Evolutionary conservation across 2,329 filamentous ascomycete genomes (phyloP).

Genomic region (Passalora sequoiae): DNA sequence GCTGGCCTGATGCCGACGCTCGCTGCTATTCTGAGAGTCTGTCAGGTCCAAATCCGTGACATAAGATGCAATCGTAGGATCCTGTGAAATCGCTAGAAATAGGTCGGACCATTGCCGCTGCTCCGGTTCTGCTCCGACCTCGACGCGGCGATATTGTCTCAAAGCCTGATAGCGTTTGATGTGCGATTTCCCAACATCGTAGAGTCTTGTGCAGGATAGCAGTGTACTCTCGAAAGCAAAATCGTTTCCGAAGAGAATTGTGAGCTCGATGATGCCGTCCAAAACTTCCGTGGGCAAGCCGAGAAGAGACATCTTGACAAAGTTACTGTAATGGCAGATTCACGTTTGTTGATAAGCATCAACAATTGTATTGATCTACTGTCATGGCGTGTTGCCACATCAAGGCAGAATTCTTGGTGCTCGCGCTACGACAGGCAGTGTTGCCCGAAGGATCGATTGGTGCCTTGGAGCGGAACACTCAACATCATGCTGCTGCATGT

Average conservation of each 20-base stretch:
- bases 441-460: too few species aligned
- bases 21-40: neutral
- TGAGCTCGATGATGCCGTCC: neutral
- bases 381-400: too few species aligned
- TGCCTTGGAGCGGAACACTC: too few species aligned
- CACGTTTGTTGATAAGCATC: too few species aligned
- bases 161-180: slow-evolving; percentile 1
- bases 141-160: neutral
- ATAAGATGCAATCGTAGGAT: neutral
- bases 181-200: slow-evolving; percentile 7
- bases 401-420: too few species aligned
- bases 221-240: slow-evolving; percentile 5
- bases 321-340: too few species aligned
- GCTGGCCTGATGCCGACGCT: neutral
- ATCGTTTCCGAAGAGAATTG: neutral
- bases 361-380: too few species aligned
- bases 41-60: neutral
- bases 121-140: neutral
- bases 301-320: slow-evolving; percentile 1
- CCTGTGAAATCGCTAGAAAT: slow-evolving; percentile 1
- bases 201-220: slow-evolving; percentile 9
- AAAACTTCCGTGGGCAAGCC: slow-evolving; percentile 6
- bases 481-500: too few species aligned
- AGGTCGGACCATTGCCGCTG: neutral
- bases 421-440: too few species aligned